Evolutionary conservation across 306 rosid species (phyloP), one percentile per base, ranked within the genome.

Genomic region (Carpinus viminea): DNA sequence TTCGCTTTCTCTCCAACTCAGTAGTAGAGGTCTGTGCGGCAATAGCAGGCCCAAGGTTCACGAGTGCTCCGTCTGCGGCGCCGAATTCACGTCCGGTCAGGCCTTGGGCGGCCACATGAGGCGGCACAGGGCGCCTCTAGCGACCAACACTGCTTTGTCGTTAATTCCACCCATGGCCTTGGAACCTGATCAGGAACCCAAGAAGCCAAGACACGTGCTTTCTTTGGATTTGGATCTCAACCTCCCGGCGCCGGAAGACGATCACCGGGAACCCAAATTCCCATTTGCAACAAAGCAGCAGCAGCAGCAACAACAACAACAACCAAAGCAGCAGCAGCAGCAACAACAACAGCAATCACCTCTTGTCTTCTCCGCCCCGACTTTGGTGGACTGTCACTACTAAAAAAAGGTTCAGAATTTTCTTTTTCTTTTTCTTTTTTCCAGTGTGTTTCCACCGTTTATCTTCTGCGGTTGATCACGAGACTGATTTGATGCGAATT

Each of bases 371-470:
- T 73, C 91, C 0, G 74, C 96, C 21, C 87, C 89, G 38, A 83
- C 97, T 87, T 85, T 92, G 98, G 98, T 95, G 88, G 98, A 95
- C 89, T 95, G 98, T 83, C 98, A 92, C 79, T 88, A 90, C 93
- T 95, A 74, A 87, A 13, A 77, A 80, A 77, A 80, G 68, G 82
- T 80, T 74, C 76, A 48, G 31, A 55, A 20, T 26, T 77, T 77
- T n/a, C 31, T 57, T 51, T 50, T 77, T n/a, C 31, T 57, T 51
- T 50, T 79, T 66, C 68, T 74, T 73, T 57, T 43, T 50, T 31
- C 34, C 7, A 36, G n/a, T 21, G 15, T 64, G 24, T 54, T 48
- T 64, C 17, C 9, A 28, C 24, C 17, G 26, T 31, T 45, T 56
- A 12, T 18, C 46, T 69, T 72, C 55, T 41, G 54, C 69, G 64